A percentile compares a stretch with the other conserved stretches of the same genome.
phyloP scores from a whole-genome alignment of 305 asterid species.

The Rubia balearica region DNA sequence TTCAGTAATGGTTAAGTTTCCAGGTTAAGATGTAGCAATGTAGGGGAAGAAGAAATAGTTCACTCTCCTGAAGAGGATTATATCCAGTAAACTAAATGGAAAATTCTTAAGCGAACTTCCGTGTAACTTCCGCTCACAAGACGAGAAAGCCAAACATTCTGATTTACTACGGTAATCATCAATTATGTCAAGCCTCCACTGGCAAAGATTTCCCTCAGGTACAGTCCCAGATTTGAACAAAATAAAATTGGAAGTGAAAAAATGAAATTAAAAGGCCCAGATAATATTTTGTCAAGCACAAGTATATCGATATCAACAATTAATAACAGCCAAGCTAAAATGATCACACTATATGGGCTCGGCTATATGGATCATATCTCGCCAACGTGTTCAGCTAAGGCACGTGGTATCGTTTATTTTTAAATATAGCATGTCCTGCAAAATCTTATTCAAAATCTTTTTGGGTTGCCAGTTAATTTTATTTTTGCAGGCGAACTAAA shows the following conservation, averaged over 20 bases:
- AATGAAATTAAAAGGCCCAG: neutral
- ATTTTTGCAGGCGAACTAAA: neutral
- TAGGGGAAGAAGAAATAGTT: neutral
- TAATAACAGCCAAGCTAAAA: neutral
- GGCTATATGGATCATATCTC: too few relatives aligned
- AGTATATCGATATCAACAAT: neutral
- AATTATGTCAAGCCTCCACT: neutral
- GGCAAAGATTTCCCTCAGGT: neutral
- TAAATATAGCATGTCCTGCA: too few relatives aligned
- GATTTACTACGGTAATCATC: neutral
- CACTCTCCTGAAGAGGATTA: neutral
- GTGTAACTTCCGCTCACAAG: neutral
- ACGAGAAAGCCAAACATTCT: slow-evolving; percentile 6
- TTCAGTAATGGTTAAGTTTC: neutral
- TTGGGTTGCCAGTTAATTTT: too few relatives aligned
- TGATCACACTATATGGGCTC: too few relatives aligned
- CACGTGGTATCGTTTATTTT: too few relatives aligned
- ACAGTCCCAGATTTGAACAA: neutral
- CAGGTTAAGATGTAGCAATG: neutral
- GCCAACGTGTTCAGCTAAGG: too few relatives aligned
- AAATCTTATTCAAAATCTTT: too few relatives aligned
- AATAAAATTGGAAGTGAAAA: neutral
- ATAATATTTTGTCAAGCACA: neutral
- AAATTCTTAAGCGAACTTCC: neutral
- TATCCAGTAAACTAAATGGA: neutral